phyloP scores from a whole-genome alignment of 768 basidiomycete species.

The Suillus weaverae region DNA sequence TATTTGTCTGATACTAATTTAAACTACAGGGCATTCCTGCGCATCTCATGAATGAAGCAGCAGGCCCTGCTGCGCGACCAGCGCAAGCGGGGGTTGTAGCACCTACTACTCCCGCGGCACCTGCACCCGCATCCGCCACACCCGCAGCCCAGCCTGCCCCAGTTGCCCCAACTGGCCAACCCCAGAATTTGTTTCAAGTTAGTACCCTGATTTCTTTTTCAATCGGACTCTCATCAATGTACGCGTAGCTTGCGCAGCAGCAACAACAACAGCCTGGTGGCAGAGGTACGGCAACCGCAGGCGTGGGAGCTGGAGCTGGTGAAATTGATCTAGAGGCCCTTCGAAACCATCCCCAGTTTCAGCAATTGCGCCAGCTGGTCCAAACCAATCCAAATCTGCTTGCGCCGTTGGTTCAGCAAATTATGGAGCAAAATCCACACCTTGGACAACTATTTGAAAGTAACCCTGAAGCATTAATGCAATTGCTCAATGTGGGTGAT shows the following conservation, averaged over 20 bases:
- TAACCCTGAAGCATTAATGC: constrained; percentile 70
- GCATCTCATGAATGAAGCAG: constrained; percentile 54
- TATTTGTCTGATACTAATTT: constrained; percentile 13
- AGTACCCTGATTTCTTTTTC: constrained; percentile 16
- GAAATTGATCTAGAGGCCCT: constrained; percentile 51
- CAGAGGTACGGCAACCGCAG: constrained; percentile 35
- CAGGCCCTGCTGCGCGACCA: constrained; percentile 8
- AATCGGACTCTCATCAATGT: not conserved
- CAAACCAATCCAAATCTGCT: constrained; percentile 74
- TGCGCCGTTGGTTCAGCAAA: constrained; percentile 82
- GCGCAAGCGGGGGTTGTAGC: constrained; percentile 32
- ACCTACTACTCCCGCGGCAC: constrained; percentile 32
- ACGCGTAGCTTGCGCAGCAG: constrained; percentile 66
- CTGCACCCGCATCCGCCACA: constrained; percentile 33
- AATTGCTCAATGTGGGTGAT: constrained; percentile 56
- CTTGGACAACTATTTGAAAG: constrained; percentile 66
- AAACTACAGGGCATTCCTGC: constrained; percentile 72
- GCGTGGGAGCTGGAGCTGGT: constrained; percentile 24
- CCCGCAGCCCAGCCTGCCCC: constrained; percentile 41
- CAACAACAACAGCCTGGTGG: constrained; percentile 46
- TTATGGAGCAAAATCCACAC: constrained; percentile 71
- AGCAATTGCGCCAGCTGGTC: constrained; percentile 71
- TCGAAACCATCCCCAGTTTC: constrained; percentile 62
- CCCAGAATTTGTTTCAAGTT: constrained; percentile 89
- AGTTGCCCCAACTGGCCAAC: constrained; percentile 40